phyloP scores from a whole-genome alignment of 345 rosid genomes.

The Eucalyptus tenuipes region DNA sequence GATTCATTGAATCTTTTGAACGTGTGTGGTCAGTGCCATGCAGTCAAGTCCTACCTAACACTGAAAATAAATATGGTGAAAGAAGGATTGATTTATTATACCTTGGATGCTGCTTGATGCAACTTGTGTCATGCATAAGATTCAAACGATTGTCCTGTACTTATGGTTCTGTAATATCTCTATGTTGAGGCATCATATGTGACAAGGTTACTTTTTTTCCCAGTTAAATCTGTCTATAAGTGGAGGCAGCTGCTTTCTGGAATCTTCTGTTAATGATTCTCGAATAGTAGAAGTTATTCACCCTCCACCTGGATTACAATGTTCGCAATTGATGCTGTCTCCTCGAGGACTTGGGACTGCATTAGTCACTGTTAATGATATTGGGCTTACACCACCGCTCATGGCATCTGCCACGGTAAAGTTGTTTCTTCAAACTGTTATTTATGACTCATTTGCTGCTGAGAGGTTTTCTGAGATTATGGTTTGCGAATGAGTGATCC shows the following conservation, averaged over 20 bases:
- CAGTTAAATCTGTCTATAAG: slow-evolving; percentile 76
- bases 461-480: neutral
- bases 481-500: neutral
- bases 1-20: neutral
- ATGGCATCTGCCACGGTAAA: slow-evolving; percentile 70
- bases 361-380: slow-evolving; percentile 56
- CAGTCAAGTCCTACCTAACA: neutral
- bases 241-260: slow-evolving; percentile 92
- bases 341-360: slow-evolving; percentile 87
- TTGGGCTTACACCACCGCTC: slow-evolving; percentile 70
- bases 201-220: neutral
- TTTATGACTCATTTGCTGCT: neutral
- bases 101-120: neutral
- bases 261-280: slow-evolving; percentile 72
- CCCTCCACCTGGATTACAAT: slow-evolving; percentile 58
- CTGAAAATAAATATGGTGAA: neutral
- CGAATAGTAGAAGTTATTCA: slow-evolving; percentile 67
- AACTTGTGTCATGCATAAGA: neutral
- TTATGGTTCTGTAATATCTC: neutral
- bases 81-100: neutral
- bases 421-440: neutral
- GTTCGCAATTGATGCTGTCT: slow-evolving; percentile 56
- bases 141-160: neutral
- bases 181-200: neutral
- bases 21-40: neutral